Base-by-base conservation (phyloP, 352 stramenopile genomes). In the Phytopythium chamaehyphon region DNA sequence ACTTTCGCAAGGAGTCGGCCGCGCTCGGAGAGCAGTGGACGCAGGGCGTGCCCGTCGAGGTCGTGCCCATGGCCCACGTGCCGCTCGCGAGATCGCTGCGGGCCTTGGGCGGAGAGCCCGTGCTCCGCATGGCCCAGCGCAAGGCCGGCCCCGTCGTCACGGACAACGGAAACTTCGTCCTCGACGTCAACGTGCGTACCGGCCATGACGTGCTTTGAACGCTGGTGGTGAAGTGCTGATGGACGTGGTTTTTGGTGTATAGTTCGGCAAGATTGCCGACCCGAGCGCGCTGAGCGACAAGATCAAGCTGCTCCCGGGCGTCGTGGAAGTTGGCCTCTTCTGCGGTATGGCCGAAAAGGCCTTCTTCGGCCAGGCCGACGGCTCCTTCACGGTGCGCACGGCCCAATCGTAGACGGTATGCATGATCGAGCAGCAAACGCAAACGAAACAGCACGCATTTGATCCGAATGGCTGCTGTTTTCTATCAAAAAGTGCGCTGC, bases 61-160 rank as follows among this genome's bases (percentile, higher is more conserved):
- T 99, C 53, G 82, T 96, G 12, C 96, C 96, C 8, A 98, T 99
- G 73, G 98, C 96, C 51, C 97, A 98, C 69, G 93, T 98, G 64
- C 95, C 96, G 60, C 86, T 97, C 14, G 90, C 94, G 64, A 73
- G 83, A 40, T 77, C 67, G 61, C 70, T 94, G 49, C 48, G 75
- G 39, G 62, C 77, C 7, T 68, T 91, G 11, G 64, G 69, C 26
- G 81, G 79, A 23, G 60, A 65, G 40, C 62, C 79, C 0, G 71
- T 90, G 54, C 67, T 94, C 38, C 83, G 83, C 37, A 94, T 94
- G 83, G 83, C 81, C 58, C 84, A 89, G 69, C 76, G 61, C 77
- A 99, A 96, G 69, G 87, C 86, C 59, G 94, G 98, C 36, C 97
- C 97, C 26, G 96, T 98, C 39, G 88, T 99, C 22, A 99, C 97